These are phyloP conservation scores for Wickerhamiella spandovensis DNA, from an alignment of 805 yeast species.

Conservation along the genomic window DNA sequence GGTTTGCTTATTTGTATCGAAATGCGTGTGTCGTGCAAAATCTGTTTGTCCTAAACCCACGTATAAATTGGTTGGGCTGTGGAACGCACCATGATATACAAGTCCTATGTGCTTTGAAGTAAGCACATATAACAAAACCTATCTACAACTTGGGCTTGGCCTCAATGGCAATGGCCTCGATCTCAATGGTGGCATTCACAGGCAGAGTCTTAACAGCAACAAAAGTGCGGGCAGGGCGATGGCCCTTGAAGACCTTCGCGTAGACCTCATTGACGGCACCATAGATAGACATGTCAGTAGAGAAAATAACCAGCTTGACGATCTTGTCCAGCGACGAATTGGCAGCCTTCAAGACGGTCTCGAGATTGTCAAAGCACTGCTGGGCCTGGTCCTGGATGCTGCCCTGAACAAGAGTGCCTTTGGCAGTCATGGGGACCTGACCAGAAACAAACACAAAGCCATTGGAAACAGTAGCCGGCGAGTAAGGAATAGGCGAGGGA, in stretches of 20 bases:
- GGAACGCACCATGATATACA: too few species aligned
- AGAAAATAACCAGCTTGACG: constrained; percentile 78
- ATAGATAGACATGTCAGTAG: constrained; percentile 81
- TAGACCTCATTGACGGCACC: constrained; percentile 78
- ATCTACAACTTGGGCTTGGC: background rate
- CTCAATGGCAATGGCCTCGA: constrained; percentile 85
- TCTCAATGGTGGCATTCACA: constrained; percentile 71
- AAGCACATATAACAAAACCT: too few species aligned
- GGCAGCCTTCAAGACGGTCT: constrained; percentile 64
- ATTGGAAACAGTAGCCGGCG: constrained; percentile 88
- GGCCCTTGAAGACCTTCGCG: constrained; percentile 30
- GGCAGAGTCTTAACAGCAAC: constrained; percentile 91
- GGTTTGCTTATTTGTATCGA: too few species aligned
- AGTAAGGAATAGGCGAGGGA: constrained; percentile 92
- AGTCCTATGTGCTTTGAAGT: too few species aligned
- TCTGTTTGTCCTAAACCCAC: too few species aligned
- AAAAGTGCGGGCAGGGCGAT: constrained; percentile 86
- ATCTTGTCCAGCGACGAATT: constrained; percentile 73
- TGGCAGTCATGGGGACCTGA: constrained; percentile 79
- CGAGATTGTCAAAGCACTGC: constrained; percentile 30
- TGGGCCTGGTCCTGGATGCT: constrained; percentile 37
- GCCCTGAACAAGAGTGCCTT: constrained; percentile 67
- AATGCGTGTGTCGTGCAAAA: too few species aligned
- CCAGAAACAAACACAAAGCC: constrained; percentile 86
- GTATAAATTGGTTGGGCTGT: too few species aligned